Percentiles rank a stretch among this genome's conserved stretches.
Evolutionary conservation across 495 filamentous ascomycete genomes (phyloP).

Genomic region (Cercophora samala): DNA sequence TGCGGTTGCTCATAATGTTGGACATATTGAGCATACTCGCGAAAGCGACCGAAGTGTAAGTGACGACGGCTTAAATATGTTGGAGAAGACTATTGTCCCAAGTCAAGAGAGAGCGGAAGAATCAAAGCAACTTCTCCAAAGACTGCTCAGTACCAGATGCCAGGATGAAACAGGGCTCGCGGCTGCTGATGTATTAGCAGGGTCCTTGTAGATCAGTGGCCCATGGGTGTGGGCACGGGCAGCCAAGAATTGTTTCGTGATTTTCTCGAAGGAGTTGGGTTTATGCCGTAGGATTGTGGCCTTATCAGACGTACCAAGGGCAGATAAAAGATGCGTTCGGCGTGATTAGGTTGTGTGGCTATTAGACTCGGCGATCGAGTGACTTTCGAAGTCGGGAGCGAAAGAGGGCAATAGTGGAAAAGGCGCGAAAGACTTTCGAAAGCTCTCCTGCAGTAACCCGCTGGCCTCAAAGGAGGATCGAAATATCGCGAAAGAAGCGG

Average conservation of each 20-base stretch:
- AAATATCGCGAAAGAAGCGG: conserved; percentile 37
- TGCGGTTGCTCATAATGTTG: conserved; percentile 81
- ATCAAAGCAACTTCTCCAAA: conserved; percentile 18
- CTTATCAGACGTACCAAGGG: conserved; percentile 17
- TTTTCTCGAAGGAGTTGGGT: conserved; percentile 23
- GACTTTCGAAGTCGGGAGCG: conserved; percentile 38
- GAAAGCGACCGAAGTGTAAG: conserved; percentile 12
- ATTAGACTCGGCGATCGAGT: conserved; percentile 27
- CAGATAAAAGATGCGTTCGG: conserved; percentile 10
- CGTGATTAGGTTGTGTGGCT: conserved; percentile 7
- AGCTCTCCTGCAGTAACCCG: conserved; percentile 81
- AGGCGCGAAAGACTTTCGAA: conserved; percentile 40
- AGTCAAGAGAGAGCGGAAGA: conserved; percentile 17
- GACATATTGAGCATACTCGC: conserved; percentile 57
- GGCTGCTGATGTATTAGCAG: conserved; percentile 33
- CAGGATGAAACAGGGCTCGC: conserved; percentile 36
- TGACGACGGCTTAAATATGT: conserved; percentile 14
- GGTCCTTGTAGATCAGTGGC: conserved; percentile 26
- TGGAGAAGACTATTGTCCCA: conserved; percentile 18
- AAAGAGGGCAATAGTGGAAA: conserved; percentile 44
- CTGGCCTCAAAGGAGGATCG: conserved; percentile 82
- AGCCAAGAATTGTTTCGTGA: conserved; percentile 25
- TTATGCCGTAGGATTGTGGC: conserved; percentile 17
- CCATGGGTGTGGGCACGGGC: conserved; percentile 24
- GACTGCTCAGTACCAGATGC: conserved; percentile 25